Evolutionary conservation across 2,329 filamentous ascomycete genomes (phyloP).

Genomic region (Whalleya microplaca): DNA sequence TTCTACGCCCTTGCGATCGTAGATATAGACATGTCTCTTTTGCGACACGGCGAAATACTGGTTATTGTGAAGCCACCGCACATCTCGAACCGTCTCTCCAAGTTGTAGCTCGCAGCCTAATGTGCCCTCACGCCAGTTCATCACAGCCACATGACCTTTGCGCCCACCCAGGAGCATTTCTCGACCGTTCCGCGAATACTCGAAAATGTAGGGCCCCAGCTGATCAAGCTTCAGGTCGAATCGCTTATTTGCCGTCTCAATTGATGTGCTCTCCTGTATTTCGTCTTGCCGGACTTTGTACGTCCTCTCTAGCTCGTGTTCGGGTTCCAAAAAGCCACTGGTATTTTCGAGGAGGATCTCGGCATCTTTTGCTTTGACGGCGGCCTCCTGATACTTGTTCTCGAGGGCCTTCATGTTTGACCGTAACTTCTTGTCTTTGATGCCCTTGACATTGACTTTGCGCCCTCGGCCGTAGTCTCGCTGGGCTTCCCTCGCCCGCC

Average conservation of each 20-base stretch:
- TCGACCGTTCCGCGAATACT: conserved; percentile 89
- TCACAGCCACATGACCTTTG: conserved; percentile 93
- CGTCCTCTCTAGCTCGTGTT: conserved; percentile 85
- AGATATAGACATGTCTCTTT: conserved; percentile 95
- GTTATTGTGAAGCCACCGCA: conserved; percentile 92
- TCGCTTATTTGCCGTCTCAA: conserved; percentile 88
- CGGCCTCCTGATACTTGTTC: conserved; percentile 78
- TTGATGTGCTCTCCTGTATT: conserved; percentile 71
- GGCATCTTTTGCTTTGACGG: conserved; percentile 87
- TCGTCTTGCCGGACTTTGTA: conserved; percentile 92
- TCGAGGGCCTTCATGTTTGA: conserved; percentile 80
- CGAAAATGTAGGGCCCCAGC: conserved; percentile 83
- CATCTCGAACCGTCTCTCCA: conserved; percentile 86
- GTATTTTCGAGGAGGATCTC: conserved; percentile 92
- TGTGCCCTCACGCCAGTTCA: conserved; percentile 95
- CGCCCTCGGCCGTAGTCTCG: conserved; percentile 83
- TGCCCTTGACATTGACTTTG: conserved; percentile 69
- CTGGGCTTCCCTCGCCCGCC: conserved; percentile 65
- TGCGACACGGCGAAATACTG: conserved; percentile 94
- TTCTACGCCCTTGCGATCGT: conserved; percentile 88
- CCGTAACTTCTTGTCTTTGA: conserved; percentile 90
- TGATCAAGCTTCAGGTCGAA: conserved; percentile 86
- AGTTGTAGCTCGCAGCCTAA: conserved; percentile 90
- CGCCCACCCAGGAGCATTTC: conserved; percentile 83
- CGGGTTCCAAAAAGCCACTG: conserved; percentile 83